These are phyloP conservation scores for Bocquillonia castaneifolia DNA, from an alignment of 441 rosid genomes.

Conservation along the genomic window DNA sequence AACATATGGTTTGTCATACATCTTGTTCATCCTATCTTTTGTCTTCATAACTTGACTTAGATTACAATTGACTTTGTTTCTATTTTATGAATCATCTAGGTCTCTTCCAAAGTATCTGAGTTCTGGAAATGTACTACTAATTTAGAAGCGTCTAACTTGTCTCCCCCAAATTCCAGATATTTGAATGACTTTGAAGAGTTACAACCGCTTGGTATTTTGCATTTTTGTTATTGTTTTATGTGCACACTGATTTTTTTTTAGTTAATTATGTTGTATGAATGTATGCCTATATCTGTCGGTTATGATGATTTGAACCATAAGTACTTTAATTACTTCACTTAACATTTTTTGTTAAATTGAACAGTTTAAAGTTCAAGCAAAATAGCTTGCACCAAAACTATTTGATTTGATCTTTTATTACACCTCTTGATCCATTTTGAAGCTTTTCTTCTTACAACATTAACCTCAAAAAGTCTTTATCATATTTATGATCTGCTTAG, in stretches of 20 bases:
- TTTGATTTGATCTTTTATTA: slow-evolving; percentile 3
- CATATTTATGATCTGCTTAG: slow-evolving; percentile 15
- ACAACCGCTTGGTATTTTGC: slow-evolving; percentile 69
- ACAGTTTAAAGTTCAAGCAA: background rate
- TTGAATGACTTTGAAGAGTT: slow-evolving; percentile 95
- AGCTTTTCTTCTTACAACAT: slow-evolving; percentile 10
- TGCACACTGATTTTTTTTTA: background rate
- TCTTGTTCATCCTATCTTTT: slow-evolving; percentile 12
- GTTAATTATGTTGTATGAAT: background rate
- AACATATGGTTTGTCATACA: slow-evolving; percentile 47
- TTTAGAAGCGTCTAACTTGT: slow-evolving; percentile 43
- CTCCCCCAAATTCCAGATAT: slow-evolving; percentile 78
- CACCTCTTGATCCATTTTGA: slow-evolving; percentile 1
- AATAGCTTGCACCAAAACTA: slow-evolving; percentile 1
- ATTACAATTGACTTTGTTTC: slow-evolving; percentile 22
- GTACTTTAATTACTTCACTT: background rate
- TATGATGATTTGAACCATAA: too few relatives aligned
- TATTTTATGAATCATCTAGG: slow-evolving; percentile 38
- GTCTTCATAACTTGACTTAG: slow-evolving; percentile 17
- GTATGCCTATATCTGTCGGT: background rate
- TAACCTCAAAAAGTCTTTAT: background rate
- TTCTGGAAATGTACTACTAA: slow-evolving; percentile 81
- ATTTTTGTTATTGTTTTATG: slow-evolving; percentile 17
- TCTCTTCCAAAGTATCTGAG: slow-evolving; percentile 69
- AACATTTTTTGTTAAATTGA: background rate